Evolutionary conservation across 768 basidiomycete genomes (phyloP), one percentile per base, ranked within the genome.

Genomic region (Tulasnella sp.): DNA sequence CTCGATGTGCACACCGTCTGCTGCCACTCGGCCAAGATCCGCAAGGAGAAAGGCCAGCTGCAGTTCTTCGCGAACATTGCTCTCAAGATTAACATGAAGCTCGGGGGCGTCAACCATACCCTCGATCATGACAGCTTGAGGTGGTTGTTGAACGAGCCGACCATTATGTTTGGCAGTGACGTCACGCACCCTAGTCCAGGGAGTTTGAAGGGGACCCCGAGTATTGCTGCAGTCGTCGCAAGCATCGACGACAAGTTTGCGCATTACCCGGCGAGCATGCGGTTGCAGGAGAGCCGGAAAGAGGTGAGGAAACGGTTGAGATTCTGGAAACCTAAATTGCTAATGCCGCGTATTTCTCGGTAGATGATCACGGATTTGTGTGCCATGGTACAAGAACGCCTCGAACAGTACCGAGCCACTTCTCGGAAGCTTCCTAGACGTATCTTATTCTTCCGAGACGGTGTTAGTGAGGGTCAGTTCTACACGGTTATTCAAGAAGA

Each of bases 161-260:
- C 92, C 11, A 94, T 94, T 89, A 80, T 94, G 77, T 88, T 94
- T 3, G 92, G 92, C 0, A 90, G 92, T 75, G 91, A 94, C 76
- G 90, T 91, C 29, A 92, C 90, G 1, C 91, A 94, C 79, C 91
- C 91, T 26, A 89, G 91, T 22, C 88, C 87, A 5, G 88, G 89
- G 1, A 90, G 89, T 72, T 83, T 87, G 74, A 83, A 83, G 2
- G 92, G 92, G 2, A 88, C 91, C 1, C 92, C 92, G 2, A 92
- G 90, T 0, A 89, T 94, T 59, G 90, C 90, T 0, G 92, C 91
- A 0, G 89, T 94, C 11, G 92, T 94, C 2, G 92, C 89, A 0
- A 93, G 87, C 65, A 72, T 69, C 19, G 91, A 94, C 76, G 80
- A 82, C 32, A 79, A 82, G 2, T 92, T 91, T 75, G 88, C 87